These are phyloP conservation scores for Phytophthora sojae DNA, from an alignment of 352 stramenopile species.

Conservation along the genomic window DNA sequence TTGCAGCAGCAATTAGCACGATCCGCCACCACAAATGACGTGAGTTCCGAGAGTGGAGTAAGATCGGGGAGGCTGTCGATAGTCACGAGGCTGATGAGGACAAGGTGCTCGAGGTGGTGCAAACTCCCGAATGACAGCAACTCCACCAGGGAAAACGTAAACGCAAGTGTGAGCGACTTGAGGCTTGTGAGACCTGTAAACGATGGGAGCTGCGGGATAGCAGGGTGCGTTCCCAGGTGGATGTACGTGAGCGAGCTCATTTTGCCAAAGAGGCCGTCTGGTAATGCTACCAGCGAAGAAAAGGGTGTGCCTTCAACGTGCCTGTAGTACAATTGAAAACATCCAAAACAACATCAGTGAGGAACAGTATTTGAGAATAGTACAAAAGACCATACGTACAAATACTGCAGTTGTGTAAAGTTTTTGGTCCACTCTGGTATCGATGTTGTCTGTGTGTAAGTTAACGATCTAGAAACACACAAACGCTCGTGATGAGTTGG, in stretches of 20 bases:
- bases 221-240: slow-evolving; percentile 23
- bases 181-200: slow-evolving; percentile 34
- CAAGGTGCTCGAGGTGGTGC: slow-evolving; percentile 22
- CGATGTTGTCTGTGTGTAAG: slow-evolving; percentile 37
- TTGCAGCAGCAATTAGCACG: slow-evolving; percentile 33
- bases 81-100: slow-evolving; percentile 9
- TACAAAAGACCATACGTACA: slow-evolving; percentile 18
- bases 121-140: slow-evolving; percentile 18
- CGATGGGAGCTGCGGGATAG: slow-evolving; percentile 19
- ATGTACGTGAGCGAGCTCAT: slow-evolving; percentile 39
- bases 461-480: slow-evolving; percentile 28
- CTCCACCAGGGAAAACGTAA: slow-evolving; percentile 4
- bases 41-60: slow-evolving; percentile 13
- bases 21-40: slow-evolving; percentile 3
- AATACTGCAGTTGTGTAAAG: slow-evolving; percentile 37
- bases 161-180: slow-evolving; percentile 29
- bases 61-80: slow-evolving; percentile 24
- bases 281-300: slow-evolving; percentile 13
- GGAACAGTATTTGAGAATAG: not conserved
- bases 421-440: slow-evolving; percentile 40
- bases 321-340: not conserved
- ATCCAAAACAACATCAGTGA: not conserved
- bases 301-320: slow-evolving; percentile 17
- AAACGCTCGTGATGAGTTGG: slow-evolving; percentile 5
- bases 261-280: slow-evolving; percentile 32